phyloP scores from a whole-genome alignment of 805 yeast species.

The Torulaspora indica region DNA sequence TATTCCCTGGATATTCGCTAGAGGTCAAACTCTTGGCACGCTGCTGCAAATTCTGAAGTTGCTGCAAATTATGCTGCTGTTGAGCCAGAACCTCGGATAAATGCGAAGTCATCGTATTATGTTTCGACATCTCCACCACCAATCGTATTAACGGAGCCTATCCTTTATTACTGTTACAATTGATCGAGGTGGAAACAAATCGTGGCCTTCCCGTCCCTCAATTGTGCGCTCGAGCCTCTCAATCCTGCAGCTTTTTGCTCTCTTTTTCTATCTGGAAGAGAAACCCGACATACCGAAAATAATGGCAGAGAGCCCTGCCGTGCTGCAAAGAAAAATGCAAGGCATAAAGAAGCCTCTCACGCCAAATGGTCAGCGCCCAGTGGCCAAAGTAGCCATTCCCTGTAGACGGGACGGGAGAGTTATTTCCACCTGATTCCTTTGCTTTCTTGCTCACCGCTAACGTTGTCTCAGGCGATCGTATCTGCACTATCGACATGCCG shows the following conservation, averaged over 20 bases:
- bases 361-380: no score
- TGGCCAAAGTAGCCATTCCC: no score
- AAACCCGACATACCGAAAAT: slow-evolving; percentile 5
- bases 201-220: background rate
- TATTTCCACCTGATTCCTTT: no score
- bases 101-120: slow-evolving; percentile 38
- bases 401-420: no score
- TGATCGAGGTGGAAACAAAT: background rate
- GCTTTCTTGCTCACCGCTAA: no score
- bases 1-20: slow-evolving; percentile 8
- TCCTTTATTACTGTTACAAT: background rate
- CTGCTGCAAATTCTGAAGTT: slow-evolving; percentile 43
- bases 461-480: no score
- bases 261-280: slow-evolving; percentile 1
- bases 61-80: slow-evolving; percentile 44
- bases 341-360: background rate
- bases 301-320: background rate
- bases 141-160: background rate
- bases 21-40: slow-evolving; percentile 43
- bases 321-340: background rate
- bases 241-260: slow-evolving; percentile 5
- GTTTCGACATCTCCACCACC: slow-evolving; percentile 31
- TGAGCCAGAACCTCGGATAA: slow-evolving; percentile 41
- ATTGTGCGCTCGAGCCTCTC: slow-evolving; percentile 1
- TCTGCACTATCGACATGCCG: no score